phyloP scores from a whole-genome alignment of 306 rosid genomes.

The Cicer chorassanicum region DNA sequence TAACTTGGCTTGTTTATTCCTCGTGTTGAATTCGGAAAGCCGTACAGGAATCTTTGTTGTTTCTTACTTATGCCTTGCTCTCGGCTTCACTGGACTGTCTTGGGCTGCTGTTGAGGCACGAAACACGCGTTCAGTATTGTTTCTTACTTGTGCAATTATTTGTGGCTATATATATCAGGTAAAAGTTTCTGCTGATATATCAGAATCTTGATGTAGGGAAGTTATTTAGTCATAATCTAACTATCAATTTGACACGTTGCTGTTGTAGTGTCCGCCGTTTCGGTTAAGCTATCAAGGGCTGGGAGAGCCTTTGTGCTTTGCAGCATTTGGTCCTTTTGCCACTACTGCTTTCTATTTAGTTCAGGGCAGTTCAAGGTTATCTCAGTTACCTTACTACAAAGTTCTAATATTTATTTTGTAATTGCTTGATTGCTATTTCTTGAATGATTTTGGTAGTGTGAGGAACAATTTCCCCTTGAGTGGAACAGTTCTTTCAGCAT shows the following conservation, averaged over 20 bases:
- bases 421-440: conserved; percentile 44
- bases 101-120: conserved; percentile 70
- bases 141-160: conserved; percentile 68
- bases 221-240: conserved; percentile 11
- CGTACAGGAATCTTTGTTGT: conserved; percentile 71
- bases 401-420: conserved; percentile 33
- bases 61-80: conserved; percentile 67
- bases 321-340: conserved; percentile 93
- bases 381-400: conserved; percentile 24
- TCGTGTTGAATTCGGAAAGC: conserved; percentile 59
- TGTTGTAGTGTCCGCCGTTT: conserved; percentile 90
- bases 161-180: conserved; percentile 92
- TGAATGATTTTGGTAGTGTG: conserved; percentile 54
- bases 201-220: conserved; percentile 18
- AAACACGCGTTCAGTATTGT: conserved; percentile 62
- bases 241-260: conserved; percentile 11
- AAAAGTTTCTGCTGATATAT: conserved; percentile 22
- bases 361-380: conserved; percentile 75
- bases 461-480: conserved; percentile 56
- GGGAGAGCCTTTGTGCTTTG: conserved; percentile 94
- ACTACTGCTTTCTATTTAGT: conserved; percentile 83
- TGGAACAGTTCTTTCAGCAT: conserved; percentile 68
- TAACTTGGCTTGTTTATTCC: conserved; percentile 40
- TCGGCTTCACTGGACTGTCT: conserved; percentile 75
- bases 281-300: conserved; percentile 86